Percentiles rank a stretch among this genome's conserved stretches.
Conservation (phyloP, 495 filamentous ascomycete genomes). For the Cercophora sp. region DNA sequence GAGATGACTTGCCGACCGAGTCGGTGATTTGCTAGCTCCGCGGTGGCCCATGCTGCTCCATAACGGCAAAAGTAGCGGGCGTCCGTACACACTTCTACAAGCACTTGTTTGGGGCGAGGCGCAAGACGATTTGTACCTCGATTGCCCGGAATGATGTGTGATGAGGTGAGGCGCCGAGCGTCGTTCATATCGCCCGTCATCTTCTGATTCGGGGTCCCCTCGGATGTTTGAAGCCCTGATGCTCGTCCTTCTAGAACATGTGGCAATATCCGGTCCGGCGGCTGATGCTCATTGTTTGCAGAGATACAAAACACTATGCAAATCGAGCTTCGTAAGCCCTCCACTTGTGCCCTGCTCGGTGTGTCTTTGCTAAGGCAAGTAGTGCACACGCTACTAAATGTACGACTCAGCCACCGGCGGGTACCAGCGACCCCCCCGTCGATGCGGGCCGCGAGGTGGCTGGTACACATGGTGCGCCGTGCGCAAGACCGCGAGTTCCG, state of each 20-base stretch:
- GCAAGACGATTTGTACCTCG: no score
- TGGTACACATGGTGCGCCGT: not conserved
- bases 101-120: no score
- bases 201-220: conserved; percentile 1
- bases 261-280: conserved; percentile 17
- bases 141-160: no score
- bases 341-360: conserved; percentile 5
- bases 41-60: not conserved
- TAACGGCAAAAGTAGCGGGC: no score
- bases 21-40: conserved; percentile 16
- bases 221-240: not conserved
- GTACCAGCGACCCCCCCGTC: not conserved
- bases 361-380: not conserved
- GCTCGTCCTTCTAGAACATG: conserved; percentile 8
- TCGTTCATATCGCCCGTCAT: not conserved
- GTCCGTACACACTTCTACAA: no score
- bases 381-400: no score
- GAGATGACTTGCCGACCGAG: conserved; percentile 19
- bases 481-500: not conserved
- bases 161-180: no score
- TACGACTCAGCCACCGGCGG: conserved; percentile 6
- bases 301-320: no score
- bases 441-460: not conserved
- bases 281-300: conserved; percentile 8
- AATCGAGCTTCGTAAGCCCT: not conserved